phyloP scores from a whole-genome alignment of 2,329 filamentous ascomycete genomes.

The Penicillium sp. region DNA sequence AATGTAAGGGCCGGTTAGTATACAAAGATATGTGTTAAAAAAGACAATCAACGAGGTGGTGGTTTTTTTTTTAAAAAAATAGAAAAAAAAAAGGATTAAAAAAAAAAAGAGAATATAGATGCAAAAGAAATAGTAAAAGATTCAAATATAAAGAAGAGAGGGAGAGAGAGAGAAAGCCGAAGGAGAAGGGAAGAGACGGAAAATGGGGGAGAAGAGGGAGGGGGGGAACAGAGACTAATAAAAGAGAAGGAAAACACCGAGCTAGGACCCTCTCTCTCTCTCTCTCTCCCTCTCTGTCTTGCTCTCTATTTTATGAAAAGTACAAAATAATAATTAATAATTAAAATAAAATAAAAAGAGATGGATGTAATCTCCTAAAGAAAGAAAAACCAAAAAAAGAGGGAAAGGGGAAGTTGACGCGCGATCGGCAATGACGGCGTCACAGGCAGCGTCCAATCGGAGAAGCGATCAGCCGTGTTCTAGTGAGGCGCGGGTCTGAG shows the following conservation, averaged over 20 bases:
- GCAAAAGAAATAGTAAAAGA: background rate
- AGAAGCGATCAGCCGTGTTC: conserved; percentile 20
- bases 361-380: background rate
- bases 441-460: conserved; percentile 27
- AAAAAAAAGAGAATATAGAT: background rate
- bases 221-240: conserved; percentile 12
- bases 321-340: conserved; percentile 1
- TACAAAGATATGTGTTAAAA: conserved; percentile 1
- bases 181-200: conserved; percentile 9
- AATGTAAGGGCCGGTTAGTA: too few relatives aligned
- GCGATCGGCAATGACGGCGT: conserved; percentile 41
- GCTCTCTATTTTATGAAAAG: conserved; percentile 4
- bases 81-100: background rate
- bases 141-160: background rate
- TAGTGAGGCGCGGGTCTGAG: conserved; percentile 31
- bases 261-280: conserved; percentile 2
- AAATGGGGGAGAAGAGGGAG: conserved; percentile 5
- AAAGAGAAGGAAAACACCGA: conserved; percentile 16
- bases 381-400: conserved; percentile 2
- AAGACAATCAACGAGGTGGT: background rate
- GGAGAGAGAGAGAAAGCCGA: conserved; percentile 17
- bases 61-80: background rate
- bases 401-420: conserved; percentile 33
- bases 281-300: background rate
- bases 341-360: background rate